A percentile compares a stretch with the other conserved stretches of the same genome.
Evolutionary conservation across 1,284 basidiomycete species (phyloP).

Genomic region (Naganishia albida): DNA sequence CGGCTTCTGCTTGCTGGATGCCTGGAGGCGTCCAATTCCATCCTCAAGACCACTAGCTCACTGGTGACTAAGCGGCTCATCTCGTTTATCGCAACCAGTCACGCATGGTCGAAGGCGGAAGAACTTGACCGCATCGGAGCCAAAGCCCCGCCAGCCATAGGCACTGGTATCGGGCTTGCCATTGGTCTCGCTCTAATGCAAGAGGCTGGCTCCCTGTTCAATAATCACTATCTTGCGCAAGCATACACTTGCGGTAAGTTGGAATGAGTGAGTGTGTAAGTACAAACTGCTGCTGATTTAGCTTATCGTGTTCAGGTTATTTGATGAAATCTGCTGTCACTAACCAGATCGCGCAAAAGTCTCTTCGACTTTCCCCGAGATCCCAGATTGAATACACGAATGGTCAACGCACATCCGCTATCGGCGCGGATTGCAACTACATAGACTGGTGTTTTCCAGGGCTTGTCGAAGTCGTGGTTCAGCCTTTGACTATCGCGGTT

Average conservation of each 20-base stretch:
- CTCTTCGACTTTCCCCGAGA: conserved; percentile 25
- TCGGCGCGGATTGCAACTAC: conserved; percentile 17
- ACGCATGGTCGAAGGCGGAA: conserved; percentile 14
- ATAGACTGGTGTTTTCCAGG: conserved; percentile 11
- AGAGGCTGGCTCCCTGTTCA: neutral
- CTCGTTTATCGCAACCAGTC: conserved; percentile 59
- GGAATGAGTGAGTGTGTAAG: neutral
- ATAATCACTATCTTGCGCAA: neutral
- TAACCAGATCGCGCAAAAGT: conserved; percentile 29
- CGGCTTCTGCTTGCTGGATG: conserved; percentile 16
- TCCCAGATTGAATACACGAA: conserved; percentile 21
- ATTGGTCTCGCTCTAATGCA: conserved; percentile 29
- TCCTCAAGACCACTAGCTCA: conserved; percentile 63
- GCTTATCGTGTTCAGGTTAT: neutral
- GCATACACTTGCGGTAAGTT: conserved; percentile 2
- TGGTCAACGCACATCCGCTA: conserved; percentile 17
- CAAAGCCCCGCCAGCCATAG: conserved; percentile 1
- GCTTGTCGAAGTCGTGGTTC: conserved; percentile 9
- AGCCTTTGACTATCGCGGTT: conserved; percentile 24
- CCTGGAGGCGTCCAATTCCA: conserved; percentile 28
- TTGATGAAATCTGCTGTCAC: conserved; percentile 24
- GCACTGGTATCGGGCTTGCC: conserved; percentile 25
- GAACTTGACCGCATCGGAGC: conserved; percentile 5
- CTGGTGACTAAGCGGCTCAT: conserved; percentile 66
- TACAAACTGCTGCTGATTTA: neutral